These are phyloP conservation scores for Ustilago crameri DNA, from an alignment of 1,284 basidiomycete genomes.

Conservation along the genomic window DNA sequence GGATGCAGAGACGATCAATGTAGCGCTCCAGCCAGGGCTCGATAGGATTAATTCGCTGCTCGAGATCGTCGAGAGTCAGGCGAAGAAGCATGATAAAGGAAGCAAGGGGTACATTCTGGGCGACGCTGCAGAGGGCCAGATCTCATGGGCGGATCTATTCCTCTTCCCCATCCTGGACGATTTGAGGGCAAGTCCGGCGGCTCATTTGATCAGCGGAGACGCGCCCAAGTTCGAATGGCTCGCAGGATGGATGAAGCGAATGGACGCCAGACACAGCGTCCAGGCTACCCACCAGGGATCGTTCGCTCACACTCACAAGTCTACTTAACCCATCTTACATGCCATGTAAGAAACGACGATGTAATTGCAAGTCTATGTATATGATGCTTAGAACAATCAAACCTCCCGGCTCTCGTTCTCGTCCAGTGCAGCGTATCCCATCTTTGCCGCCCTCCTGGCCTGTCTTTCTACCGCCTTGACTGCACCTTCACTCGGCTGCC, in stretches of 20 bases:
- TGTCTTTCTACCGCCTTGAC: conserved; percentile 29
- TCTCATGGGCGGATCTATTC: conserved; percentile 48
- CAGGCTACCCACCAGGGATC: conserved; percentile 12
- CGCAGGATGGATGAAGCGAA: conserved; percentile 19
- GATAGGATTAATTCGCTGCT: conserved; percentile 13
- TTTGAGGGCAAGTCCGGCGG: conserved; percentile 17
- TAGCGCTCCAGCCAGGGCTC: conserved; percentile 24
- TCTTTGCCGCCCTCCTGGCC: conserved; percentile 35
- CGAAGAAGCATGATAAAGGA: neutral
- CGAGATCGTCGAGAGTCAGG: conserved; percentile 33
- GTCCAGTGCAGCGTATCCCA: conserved; percentile 35
- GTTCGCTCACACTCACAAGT: conserved; percentile 7
- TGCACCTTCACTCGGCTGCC: conserved; percentile 40
- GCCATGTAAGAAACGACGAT: neutral
- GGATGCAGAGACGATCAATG: conserved; percentile 28
- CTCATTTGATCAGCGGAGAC: conserved; percentile 11
- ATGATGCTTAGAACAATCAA: no score
- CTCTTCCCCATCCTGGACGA: conserved; percentile 45
- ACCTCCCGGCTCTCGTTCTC: no score
- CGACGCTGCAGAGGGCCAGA: neutral
- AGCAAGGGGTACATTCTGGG: conserved; percentile 18
- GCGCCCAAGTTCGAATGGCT: conserved; percentile 24
- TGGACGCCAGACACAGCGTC: conserved; percentile 26
- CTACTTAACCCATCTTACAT: neutral
- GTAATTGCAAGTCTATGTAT: no score